phyloP scores from a whole-genome alignment of 805 yeast genomes.

The Sugiyamaella mastotermitis region DNA sequence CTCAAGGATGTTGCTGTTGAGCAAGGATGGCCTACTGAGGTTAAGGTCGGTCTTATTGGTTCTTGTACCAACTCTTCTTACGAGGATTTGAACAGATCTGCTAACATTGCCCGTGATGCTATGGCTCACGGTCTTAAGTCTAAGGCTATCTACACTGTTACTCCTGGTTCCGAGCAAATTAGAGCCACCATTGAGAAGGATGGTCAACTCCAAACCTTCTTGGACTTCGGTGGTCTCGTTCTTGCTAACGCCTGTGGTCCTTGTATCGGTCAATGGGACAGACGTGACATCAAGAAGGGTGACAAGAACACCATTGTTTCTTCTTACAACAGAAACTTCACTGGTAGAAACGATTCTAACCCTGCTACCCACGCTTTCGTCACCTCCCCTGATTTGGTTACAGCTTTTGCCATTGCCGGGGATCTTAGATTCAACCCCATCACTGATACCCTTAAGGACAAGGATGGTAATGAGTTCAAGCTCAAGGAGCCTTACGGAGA shows the following conservation, averaged over 20 bases:
- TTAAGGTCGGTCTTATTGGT: constrained; percentile 93
- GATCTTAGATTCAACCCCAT: constrained; percentile 95
- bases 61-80: constrained; percentile 98
- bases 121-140: constrained; percentile 86
- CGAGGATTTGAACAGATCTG: constrained; percentile 97
- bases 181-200: constrained; percentile 98
- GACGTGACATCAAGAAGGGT: constrained; percentile 86
- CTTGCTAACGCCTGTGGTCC: constrained; percentile 99
- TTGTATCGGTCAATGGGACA: constrained; percentile 99
- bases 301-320: constrained; percentile 96
- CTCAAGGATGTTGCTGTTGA: constrained; percentile 76
- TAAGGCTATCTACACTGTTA: constrained; percentile 85
- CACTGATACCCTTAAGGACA: constrained; percentile 80
- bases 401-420: constrained; percentile 94
- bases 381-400: constrained; percentile 94
- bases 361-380: constrained; percentile 95
- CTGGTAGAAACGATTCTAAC: constrained; percentile 97
- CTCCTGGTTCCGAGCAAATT: constrained; percentile 98
- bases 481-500: constrained; percentile 83
- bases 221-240: constrained; percentile 88
- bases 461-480: constrained; percentile 86
- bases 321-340: constrained; percentile 96
- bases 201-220: constrained; percentile 83
- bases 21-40: constrained; percentile 89
- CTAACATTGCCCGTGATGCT: constrained; percentile 87